Evolutionary conservation across 2,329 filamentous ascomycete species (phyloP).

Genomic region (Epicoccum sorghinum): DNA sequence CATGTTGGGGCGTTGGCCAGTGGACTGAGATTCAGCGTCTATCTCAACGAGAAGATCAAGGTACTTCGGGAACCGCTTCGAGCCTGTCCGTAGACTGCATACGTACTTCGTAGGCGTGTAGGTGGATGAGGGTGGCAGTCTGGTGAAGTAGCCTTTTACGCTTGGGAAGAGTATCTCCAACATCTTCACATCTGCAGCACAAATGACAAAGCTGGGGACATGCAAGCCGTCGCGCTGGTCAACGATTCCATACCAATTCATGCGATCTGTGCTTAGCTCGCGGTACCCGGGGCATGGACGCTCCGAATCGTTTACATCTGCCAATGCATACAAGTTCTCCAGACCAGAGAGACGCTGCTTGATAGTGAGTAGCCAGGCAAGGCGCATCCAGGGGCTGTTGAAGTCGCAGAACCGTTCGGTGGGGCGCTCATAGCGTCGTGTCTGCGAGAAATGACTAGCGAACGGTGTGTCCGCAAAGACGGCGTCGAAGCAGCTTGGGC

Average conservation of each 20-base stretch:
- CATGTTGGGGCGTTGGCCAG: constrained; percentile 57
- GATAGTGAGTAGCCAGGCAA: constrained; percentile 81
- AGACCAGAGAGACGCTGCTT: constrained; percentile 72
- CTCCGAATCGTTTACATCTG: constrained; percentile 64
- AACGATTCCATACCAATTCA: constrained; percentile 77
- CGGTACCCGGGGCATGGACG: constrained; percentile 64
- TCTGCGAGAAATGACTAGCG: constrained; percentile 68
- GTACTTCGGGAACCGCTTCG: constrained; percentile 62
- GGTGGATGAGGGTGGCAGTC: constrained; percentile 33
- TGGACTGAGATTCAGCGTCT: constrained; percentile 52
- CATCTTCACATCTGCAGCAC: constrained; percentile 73
- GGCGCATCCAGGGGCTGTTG: constrained; percentile 79
- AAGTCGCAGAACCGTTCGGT: constrained; percentile 76
- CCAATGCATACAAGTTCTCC: constrained; percentile 71
- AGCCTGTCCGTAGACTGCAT: constrained; percentile 73
- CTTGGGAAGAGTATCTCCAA: constrained; percentile 76
- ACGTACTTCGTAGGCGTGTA: constrained; percentile 48
- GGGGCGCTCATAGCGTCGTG: constrained; percentile 63
- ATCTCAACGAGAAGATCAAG: constrained; percentile 62
- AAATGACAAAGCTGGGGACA: constrained; percentile 76
- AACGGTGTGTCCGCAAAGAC: constrained; percentile 74
- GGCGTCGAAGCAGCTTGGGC: constrained; percentile 76
- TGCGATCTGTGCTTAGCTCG: constrained; percentile 53
- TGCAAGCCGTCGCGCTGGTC: constrained; percentile 69
- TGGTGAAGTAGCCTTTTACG: constrained; percentile 69